These are phyloP conservation scores for Tuber aestivum DNA, from an alignment of 495 filamentous ascomycete genomes.

Conservation along the genomic window DNA sequence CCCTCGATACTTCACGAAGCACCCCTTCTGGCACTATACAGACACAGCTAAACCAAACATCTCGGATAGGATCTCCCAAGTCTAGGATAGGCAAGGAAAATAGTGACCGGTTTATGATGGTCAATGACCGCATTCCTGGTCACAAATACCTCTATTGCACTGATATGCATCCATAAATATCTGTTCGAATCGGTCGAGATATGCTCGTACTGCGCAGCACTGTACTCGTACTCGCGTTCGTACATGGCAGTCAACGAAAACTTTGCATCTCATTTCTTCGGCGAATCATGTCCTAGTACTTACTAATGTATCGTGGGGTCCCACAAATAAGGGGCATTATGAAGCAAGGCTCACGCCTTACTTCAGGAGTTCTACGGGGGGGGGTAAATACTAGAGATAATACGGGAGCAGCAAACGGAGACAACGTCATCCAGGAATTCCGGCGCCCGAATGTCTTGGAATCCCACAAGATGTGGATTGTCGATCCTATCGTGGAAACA, in stretches of 20 bases:
- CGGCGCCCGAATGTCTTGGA: not conserved
- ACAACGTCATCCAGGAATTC: not conserved
- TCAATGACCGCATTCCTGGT: not conserved
- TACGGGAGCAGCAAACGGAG: not conserved
- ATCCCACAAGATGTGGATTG: not conserved
- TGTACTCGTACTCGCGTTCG: not conserved
- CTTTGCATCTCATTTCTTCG: not conserved
- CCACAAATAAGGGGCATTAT: not conserved
- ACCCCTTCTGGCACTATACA: not conserved
- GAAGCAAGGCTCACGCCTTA: not conserved
- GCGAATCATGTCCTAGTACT: not conserved
- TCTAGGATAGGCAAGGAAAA: not conserved
- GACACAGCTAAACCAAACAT: not conserved
- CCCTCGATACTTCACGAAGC: not conserved
- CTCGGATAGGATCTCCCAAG: not conserved
- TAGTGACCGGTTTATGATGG: not conserved
- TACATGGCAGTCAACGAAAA: not conserved
- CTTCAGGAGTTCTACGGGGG: not conserved
- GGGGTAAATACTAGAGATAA: not conserved
- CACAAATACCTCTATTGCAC: not conserved
- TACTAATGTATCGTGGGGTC: not conserved
- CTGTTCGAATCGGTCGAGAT: not conserved
- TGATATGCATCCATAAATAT: not conserved
- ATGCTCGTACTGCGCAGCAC: too few species aligned
- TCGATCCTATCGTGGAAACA: not conserved